Evolutionary conservation across 768 basidiomycete species (phyloP).

Genomic region (Paxillus involutus): DNA sequence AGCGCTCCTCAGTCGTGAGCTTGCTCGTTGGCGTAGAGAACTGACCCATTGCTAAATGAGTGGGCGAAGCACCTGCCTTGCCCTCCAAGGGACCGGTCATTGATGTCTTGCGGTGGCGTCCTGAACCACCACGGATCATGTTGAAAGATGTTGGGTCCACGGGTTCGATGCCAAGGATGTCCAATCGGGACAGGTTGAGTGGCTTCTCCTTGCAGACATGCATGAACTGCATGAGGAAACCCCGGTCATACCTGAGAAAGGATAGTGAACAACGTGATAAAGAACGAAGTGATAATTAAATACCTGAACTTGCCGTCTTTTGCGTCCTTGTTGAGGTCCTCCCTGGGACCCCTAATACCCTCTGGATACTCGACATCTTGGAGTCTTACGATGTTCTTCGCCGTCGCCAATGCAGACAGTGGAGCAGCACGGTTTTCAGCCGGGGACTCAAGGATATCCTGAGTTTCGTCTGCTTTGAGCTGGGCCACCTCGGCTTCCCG

Average conservation of each 20-base stretch:
- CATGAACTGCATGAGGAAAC: constrained; percentile 98
- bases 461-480: constrained; percentile 38
- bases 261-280: too few relatives aligned
- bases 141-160: too few relatives aligned
- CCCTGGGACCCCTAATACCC: constrained; percentile 76
- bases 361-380: constrained; percentile 77
- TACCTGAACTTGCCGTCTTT: too few relatives aligned
- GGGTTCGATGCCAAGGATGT: too few relatives aligned
- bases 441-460: constrained; percentile 33
- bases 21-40: constrained; percentile 56
- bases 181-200: too few relatives aligned
- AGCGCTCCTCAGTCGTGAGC: constrained; percentile 72
- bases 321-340: too few relatives aligned
- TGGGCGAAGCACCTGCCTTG: constrained; percentile 30
- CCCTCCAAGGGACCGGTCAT: constrained; percentile 25
- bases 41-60: constrained; percentile 63
- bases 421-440: constrained; percentile 34
- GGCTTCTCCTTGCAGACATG: too few relatives aligned
- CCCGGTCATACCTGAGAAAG: too few relatives aligned
- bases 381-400: constrained; percentile 84
- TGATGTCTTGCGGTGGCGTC: constrained; percentile 52
- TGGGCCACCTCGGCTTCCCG: constrained; percentile 31
- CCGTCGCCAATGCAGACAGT: constrained; percentile 75
- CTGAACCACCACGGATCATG: too few relatives aligned
- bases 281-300: too few relatives aligned